phyloP scores from a whole-genome alignment of 306 rosid species.

The Abrus precatorius region DNA sequence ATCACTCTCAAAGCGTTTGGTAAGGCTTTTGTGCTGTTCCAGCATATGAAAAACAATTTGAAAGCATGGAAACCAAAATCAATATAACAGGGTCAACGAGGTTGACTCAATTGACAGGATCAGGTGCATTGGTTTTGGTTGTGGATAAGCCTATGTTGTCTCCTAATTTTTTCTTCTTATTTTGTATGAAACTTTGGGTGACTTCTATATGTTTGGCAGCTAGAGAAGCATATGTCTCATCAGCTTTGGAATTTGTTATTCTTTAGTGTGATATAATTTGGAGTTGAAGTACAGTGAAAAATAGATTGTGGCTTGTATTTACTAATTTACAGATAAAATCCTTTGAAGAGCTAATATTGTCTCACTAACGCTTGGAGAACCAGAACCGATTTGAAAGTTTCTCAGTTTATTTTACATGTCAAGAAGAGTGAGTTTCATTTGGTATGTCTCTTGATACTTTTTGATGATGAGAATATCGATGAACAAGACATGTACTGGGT shows the following conservation, averaged over 20 bases:
- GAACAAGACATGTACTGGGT: too few species aligned
- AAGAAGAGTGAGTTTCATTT: too few species aligned
- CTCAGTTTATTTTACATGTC: too few species aligned
- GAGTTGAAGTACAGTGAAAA: neutral
- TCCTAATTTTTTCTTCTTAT: neutral
- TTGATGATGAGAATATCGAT: too few species aligned
- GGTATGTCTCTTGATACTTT: too few species aligned
- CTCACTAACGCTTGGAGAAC: too few species aligned
- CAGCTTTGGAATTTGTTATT: constrained; percentile 4
- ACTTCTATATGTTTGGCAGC: too few species aligned
- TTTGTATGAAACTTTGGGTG: too few species aligned
- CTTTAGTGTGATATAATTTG: neutral
- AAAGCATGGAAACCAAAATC: neutral
- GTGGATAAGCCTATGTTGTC: neutral
- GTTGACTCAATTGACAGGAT: neutral
- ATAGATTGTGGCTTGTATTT: neutral
- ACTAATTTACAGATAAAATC: too few species aligned
- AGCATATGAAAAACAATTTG: neutral
- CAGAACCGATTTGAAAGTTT: too few species aligned
- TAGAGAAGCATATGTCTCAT: neutral
- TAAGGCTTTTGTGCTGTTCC: constrained; percentile 3
- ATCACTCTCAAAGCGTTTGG: constrained; percentile 45
- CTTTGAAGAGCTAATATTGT: too few species aligned
- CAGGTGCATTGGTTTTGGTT: neutral
- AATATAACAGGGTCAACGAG: neutral